A percentile compares a stretch with the other conserved stretches of the same genome.
phyloP scores from a whole-genome alignment of 2,329 filamentous ascomycete genomes.

The Chaetomiaceae sp. region DNA sequence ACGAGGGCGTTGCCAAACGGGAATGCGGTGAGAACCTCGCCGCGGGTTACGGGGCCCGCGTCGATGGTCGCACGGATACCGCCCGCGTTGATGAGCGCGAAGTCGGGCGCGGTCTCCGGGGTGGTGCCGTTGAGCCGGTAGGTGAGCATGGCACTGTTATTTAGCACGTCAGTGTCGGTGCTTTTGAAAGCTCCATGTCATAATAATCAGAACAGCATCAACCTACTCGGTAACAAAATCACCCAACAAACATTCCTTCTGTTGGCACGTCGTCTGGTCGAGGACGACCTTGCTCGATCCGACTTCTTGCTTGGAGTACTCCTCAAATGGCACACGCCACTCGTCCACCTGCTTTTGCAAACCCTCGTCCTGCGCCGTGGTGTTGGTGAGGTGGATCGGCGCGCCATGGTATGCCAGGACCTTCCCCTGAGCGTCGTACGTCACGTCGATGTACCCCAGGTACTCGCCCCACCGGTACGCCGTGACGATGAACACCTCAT shows the following conservation, averaged over 20 bases:
- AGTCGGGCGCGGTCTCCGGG: conserved; percentile 41
- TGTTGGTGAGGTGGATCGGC: conserved; percentile 60
- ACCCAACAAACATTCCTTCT: conserved; percentile 53
- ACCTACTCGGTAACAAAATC: conserved; percentile 48
- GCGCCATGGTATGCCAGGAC: conserved; percentile 59
- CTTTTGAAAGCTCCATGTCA: too few relatives aligned
- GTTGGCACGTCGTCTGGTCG: conserved; percentile 55
- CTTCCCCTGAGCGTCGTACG: conserved; percentile 56
- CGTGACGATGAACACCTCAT: conserved; percentile 65
- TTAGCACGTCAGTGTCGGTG: too few relatives aligned
- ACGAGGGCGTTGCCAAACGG: conserved; percentile 63
- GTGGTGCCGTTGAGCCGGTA: conserved; percentile 50
- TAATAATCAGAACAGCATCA: background rate
- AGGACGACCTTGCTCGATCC: conserved; percentile 51
- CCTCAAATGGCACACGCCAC: conserved; percentile 59
- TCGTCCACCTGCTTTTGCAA: conserved; percentile 54
- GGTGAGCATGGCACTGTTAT: conserved; percentile 51
- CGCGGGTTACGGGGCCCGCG: conserved; percentile 55
- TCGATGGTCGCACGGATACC: conserved; percentile 61
- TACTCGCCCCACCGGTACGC: conserved; percentile 67
- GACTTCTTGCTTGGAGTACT: conserved; percentile 53
- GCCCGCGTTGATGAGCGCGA: conserved; percentile 60
- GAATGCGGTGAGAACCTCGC: conserved; percentile 59
- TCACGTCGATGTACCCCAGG: conserved; percentile 62
- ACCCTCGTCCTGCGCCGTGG: conserved; percentile 50